These are phyloP conservation scores for Cercospora janseana DNA, from an alignment of 2,329 filamentous ascomycete genomes.

Conservation along the genomic window DNA sequence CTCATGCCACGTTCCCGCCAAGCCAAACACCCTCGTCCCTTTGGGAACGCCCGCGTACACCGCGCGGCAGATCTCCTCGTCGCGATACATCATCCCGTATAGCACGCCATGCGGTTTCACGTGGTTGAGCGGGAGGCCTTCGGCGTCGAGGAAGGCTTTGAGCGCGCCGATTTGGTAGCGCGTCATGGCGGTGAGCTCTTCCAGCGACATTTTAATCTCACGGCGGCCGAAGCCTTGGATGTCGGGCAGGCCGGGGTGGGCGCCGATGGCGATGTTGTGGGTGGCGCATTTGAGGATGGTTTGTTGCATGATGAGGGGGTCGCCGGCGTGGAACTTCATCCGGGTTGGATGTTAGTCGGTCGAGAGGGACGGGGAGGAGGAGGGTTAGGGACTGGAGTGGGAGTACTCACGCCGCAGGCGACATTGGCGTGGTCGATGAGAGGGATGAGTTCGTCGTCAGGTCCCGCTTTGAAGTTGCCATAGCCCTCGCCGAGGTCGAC, in stretches of 20 bases:
- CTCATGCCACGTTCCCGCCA: constrained; percentile 56
- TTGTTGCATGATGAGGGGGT: constrained; percentile 63
- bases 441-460: constrained; percentile 60
- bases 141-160: constrained; percentile 58
- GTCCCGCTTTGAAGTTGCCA: constrained; percentile 53
- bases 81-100: constrained; percentile 56
- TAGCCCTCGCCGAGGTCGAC: constrained; percentile 55
- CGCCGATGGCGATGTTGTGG: constrained; percentile 57
- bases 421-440: constrained; percentile 63
- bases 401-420: constrained; percentile 43
- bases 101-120: constrained; percentile 57
- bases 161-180: constrained; percentile 65
- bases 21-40: constrained; percentile 53
- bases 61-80: constrained; percentile 52
- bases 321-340: constrained; percentile 44
- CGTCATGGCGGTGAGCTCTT: constrained; percentile 47
- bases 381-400: too few species aligned
- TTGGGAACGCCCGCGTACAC: constrained; percentile 55
- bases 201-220: constrained; percentile 55
- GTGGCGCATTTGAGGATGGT: constrained; percentile 59
- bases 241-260: constrained; percentile 65
- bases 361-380: too few species aligned
- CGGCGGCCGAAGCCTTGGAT: constrained; percentile 64
- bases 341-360: background rate
- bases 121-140: constrained; percentile 57